Percentiles rank a stretch among this genome's conserved stretches.
phyloP scores from a whole-genome alignment of 2,329 filamentous ascomycete genomes.

The Beauveria rudraprayagi region DNA sequence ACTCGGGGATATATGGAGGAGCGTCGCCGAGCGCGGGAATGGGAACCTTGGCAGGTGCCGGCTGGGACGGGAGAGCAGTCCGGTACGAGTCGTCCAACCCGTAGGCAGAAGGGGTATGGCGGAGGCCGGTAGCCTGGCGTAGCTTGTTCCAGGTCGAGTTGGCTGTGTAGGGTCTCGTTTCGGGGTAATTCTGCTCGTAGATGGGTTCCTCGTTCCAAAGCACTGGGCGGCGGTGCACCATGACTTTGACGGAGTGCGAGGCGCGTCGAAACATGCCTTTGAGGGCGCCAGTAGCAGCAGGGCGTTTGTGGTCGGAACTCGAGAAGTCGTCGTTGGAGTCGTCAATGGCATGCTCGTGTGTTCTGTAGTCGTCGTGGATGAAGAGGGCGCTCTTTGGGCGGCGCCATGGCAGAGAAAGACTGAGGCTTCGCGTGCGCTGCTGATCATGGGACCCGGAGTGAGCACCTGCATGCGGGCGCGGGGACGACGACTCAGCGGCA shows the following conservation, averaged over 20 bases:
- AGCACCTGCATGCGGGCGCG: neutral
- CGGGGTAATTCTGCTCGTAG: slow-evolving; percentile 20
- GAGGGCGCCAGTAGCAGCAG: slow-evolving; percentile 27
- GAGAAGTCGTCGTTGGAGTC: slow-evolving; percentile 13
- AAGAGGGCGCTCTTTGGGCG: slow-evolving; percentile 37
- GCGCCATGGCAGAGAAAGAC: slow-evolving; percentile 42
- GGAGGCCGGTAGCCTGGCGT: slow-evolving; percentile 43
- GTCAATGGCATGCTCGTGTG: slow-evolving; percentile 25
- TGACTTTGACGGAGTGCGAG: slow-evolving; percentile 45
- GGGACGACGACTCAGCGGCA: neutral
- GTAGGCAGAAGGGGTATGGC: slow-evolving; percentile 38
- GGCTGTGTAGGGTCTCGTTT: slow-evolving; percentile 35
- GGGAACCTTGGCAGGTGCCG: slow-evolving; percentile 25
- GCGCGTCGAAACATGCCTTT: slow-evolving; percentile 48
- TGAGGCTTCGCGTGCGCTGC: slow-evolving; percentile 40
- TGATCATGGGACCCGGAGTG: slow-evolving; percentile 24
- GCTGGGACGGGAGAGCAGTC: slow-evolving; percentile 19
- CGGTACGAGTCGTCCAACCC: slow-evolving; percentile 28
- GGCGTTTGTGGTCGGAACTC: slow-evolving; percentile 18
- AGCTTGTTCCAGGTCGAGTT: slow-evolving; percentile 44
- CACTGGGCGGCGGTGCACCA: slow-evolving; percentile 42
- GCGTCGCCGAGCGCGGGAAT: slow-evolving; percentile 43
- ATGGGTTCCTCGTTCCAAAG: slow-evolving; percentile 25
- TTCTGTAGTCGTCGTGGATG: slow-evolving; percentile 21
- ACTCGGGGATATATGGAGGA: slow-evolving; percentile 52